Evolutionary conservation across 2,329 filamentous ascomycete species (phyloP).

Genomic region (Sarocladium strictum): DNA sequence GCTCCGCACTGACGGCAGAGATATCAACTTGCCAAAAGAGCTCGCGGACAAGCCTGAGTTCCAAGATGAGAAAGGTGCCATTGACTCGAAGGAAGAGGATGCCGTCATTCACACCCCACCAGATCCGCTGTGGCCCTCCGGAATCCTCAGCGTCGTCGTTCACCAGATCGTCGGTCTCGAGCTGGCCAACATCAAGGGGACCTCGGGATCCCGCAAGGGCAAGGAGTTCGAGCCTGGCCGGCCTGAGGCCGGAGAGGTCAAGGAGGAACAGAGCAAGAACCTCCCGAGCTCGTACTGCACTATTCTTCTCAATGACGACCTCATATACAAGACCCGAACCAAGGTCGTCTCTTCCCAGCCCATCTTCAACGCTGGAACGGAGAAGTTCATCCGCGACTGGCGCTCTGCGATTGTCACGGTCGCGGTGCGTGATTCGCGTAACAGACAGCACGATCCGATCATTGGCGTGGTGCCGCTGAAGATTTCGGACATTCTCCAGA

Average conservation of each 20-base stretch:
- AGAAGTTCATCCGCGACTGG: slow-evolving; percentile 92
- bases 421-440: slow-evolving; percentile 80
- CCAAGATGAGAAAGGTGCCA: slow-evolving; percentile 70
- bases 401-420: slow-evolving; percentile 79
- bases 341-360: slow-evolving; percentile 93
- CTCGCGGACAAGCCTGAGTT: slow-evolving; percentile 70
- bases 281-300: slow-evolving; percentile 93
- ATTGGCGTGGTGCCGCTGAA: slow-evolving; percentile 87
- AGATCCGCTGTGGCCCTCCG: slow-evolving; percentile 93
- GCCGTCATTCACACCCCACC: slow-evolving; percentile 85
- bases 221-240: slow-evolving; percentile 86
- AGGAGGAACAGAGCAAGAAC: slow-evolving; percentile 72
- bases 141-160: slow-evolving; percentile 77
- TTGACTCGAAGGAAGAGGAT: slow-evolving; percentile 68
- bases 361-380: slow-evolving; percentile 95
- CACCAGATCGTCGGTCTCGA: slow-evolving; percentile 96
- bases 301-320: slow-evolving; percentile 80
- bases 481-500: slow-evolving; percentile 81
- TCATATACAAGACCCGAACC: slow-evolving; percentile 88
- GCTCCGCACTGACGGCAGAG: slow-evolving; percentile 80
- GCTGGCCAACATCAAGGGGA: slow-evolving; percentile 85
- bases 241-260: slow-evolving; percentile 72
- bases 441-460: slow-evolving; percentile 90
- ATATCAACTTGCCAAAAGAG: slow-evolving; percentile 66
- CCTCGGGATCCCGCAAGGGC: slow-evolving; percentile 71